Evolutionary conservation across 106 monocot species (phyloP), one percentile per base, ranked within the genome.

Genomic region (Acorus calamus): DNA sequence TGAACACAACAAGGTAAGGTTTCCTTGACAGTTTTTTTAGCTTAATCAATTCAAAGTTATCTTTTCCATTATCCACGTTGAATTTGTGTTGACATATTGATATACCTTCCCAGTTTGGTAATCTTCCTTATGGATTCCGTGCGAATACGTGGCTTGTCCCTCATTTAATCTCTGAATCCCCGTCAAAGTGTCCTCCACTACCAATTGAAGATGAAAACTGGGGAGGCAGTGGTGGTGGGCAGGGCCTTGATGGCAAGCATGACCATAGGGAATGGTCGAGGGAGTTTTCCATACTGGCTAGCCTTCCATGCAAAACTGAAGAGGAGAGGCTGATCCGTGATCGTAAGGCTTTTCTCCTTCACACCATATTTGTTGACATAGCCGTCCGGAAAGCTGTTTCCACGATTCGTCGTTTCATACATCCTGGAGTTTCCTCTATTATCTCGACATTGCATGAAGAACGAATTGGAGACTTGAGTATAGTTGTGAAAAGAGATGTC

Each of bases 131-230:
- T 67, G 94, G 94, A 61, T 87, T 87, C 44, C 84, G 94, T 65
- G 89, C 89, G 74, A 94, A 94, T 67, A 87, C 94, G 64, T 94
- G 94, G 94, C 79, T 94, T 56, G 72, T 80, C 5, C 94, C 94
- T 49, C 94, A 89, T 43, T 61, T 82, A 55, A 76, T 78, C 59
- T 41, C 69, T 11, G 86, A 94, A 5, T 63, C 82, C 12, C 69
- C 76, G 28, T 79, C 61, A 14, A 81, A 70, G 65, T 66, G 42
- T 28, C 76, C 74, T 50, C 69, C 76, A 28, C 62, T 94, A 46
- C 89, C 94, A 9, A 57, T 55, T 44, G 94, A 94, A 71, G 87
- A 94, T 74, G 82, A 78, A 65, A 87, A 71, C 8, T 94, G 94
- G 94, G 84, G 84, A 9, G 87, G 89, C 9, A 84, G 80, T 72